Base-by-base conservation (phyloP, 176 grass and related monocot species). In the Elaeis guineensis region DNA sequence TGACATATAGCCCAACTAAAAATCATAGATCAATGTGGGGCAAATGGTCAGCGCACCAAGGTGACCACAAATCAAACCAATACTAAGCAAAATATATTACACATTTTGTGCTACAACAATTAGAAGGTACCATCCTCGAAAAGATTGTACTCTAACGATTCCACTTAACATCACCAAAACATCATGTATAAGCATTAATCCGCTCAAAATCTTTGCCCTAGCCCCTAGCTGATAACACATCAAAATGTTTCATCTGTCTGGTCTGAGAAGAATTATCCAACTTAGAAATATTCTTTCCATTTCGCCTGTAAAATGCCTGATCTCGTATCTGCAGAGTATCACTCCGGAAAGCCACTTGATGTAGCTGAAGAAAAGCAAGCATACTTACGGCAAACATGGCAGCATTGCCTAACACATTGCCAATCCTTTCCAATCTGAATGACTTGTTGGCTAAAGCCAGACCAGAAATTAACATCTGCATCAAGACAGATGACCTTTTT, bases 361-460 rank as follows among this genome's bases (percentile, higher is more conserved):
- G 11, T 49, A 16, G 3, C 0, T 21, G 32, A 32, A 65, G 54
- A 19, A 25, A 53, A 62, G 25, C 14, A 19, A 30, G 51, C 23
- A 21, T 50, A 20, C 90, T 87, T 64, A 84, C 74, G 50, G 90
- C 86, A 84, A 87, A 90, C 16, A 82, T 58, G 19, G 83, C 80
- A 49, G 69, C 83, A 44, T 84, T 95, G 19, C 83, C 77, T 19
- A 95, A 65, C 59, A 82, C 61, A 50, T 80, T 61, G 55, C 75
- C 74, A 0, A 90, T 70, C 22, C 62, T 73, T 24, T 71, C 80
- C 6, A 71, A 18, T 59, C 57, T 59, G 25, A 89, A 71, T 59
- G 81, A 80, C 2, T 78, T 89, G 69, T 72, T 89, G 50, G 82
- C 82, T 59, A 83, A 66, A 62, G 81, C 64, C 50, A 89, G 50